Evolutionary conservation across 371 early-diverging fungal genomes (phyloP), one percentile per base, ranked within the genome.

Genomic region (Mortierella sp.): DNA sequence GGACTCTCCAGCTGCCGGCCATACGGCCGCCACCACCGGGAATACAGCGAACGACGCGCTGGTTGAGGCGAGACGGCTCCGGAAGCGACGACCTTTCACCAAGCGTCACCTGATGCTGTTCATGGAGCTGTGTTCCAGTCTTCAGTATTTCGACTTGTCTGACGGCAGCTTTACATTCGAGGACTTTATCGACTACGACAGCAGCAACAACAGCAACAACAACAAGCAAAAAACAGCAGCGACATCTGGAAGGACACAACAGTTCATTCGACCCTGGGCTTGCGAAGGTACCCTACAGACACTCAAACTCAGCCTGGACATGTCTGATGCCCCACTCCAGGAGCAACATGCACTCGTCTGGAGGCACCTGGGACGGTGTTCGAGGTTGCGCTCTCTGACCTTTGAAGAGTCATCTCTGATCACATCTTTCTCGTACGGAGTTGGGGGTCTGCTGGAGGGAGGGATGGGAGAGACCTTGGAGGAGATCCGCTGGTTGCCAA

Each of bases 231-330:
- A 0, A 49, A 5, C 49, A 18, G 49, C 18, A 18, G 49, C 5
- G 18, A 0, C 18, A 14, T 3, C 14, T 38, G 43, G 7, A 21
- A 32, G 16, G 32, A 18, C n/a, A 16, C 56, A 27, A 56, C 56
- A 56, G 10, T 63, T 49, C n/a, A 58, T 72, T 38, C 55, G 75
- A 38, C 75, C 80, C 10, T 75, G 80, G 80, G 80, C 75, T 7
- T 80, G 75, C 29, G 75, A 80, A 41, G 44, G 18, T 1, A 75
- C 80, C 14, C 24, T 75, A 41, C 72, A 72, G 75, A 29, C 16
- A 0, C 63, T 80, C 18, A 6, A 5, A 16, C 49, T 80, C 24
- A 72, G 72, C 7, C 43, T 80, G 32, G 35, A 43, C 2, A 21
- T 80, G 24, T 6, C 29, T 2, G 48, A 65, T 2, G 44, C 43